Evolutionary conservation across 164 flowering plant species (phyloP).

Genomic region (Paratinospora sagittata): DNA sequence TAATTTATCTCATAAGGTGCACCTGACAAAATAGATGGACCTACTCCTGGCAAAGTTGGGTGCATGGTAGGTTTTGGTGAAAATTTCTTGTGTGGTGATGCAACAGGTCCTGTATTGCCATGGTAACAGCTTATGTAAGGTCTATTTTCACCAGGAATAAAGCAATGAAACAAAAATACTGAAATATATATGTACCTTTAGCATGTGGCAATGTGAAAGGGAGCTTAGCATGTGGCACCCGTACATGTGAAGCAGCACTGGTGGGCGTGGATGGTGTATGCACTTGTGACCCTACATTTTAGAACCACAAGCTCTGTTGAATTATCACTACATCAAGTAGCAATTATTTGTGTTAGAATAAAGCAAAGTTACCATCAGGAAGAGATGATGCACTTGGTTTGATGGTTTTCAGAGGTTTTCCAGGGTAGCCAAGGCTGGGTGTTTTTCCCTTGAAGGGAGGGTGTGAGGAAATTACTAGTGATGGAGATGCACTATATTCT

Average conservation of each 20-base stretch:
- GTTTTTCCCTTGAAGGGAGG: constrained; percentile 23
- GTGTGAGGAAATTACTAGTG: constrained; percentile 21
- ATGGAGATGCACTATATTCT: constrained; percentile 30
- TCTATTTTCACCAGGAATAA: constrained; percentile 3
- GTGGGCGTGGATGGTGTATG: constrained; percentile 6
- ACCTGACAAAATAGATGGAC: constrained; percentile 31
- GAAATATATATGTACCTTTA: constrained; percentile 21
- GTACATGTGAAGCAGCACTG: too few relatives aligned
- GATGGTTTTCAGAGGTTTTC: constrained; percentile 17
- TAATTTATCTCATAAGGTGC: constrained; percentile 2
- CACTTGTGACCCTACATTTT: constrained; percentile 27
- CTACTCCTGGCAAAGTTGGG: constrained; percentile 17
- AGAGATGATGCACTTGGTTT: constrained; percentile 29
- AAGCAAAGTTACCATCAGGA: constrained; percentile 8
- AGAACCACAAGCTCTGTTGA: neutral
- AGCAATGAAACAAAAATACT: neutral
- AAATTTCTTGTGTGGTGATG: constrained; percentile 18
- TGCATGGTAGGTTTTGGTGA: constrained; percentile 19
- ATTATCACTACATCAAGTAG: neutral
- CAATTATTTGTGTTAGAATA: neutral
- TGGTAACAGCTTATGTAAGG: constrained; percentile 1
- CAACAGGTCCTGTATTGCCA: constrained; percentile 22
- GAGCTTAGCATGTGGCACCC: neutral
- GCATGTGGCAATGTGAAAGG: constrained; percentile 12
- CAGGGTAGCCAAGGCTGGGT: constrained; percentile 12